Conservation (phyloP, 2,329 filamentous ascomycete genomes). For the Curvularia spicifera region DNA sequence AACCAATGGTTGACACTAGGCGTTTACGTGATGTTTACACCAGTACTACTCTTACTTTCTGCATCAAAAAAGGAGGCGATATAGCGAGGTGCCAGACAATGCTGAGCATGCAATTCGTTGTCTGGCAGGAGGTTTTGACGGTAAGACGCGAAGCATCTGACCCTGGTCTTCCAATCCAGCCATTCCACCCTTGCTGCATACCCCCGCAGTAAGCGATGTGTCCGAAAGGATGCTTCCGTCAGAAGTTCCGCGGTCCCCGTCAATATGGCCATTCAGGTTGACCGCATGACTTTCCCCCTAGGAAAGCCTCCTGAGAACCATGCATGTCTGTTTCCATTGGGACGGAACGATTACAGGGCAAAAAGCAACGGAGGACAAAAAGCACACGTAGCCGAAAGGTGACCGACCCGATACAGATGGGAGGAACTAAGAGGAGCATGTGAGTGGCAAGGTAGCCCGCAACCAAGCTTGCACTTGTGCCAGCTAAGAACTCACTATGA, state of each 20-base stretch:
- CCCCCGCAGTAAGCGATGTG: conserved; percentile 21
- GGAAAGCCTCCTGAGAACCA: not conserved
- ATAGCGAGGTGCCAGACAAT: not conserved
- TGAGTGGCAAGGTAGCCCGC: conserved; percentile 23
- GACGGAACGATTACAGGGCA: not conserved
- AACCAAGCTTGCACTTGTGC: conserved; percentile 27
- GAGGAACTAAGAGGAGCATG: conserved; percentile 15
- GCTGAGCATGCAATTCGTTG: not conserved
- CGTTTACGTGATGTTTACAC: conserved; percentile 7
- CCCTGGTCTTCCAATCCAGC: not conserved
- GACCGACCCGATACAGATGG: conserved; percentile 14
- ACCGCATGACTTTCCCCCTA: not conserved
- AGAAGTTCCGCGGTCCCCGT: conserved; percentile 19
- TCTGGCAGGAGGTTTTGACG: not conserved
- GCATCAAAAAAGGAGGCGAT: not conserved
- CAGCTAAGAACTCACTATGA: conserved; percentile 21
- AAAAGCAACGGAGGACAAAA: not conserved
- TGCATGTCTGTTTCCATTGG: not conserved
- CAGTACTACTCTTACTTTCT: conserved; percentile 3
- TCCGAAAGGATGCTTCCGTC: conserved; percentile 9
- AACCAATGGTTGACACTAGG: conserved; percentile 2
- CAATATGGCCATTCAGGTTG: conserved; percentile 2
- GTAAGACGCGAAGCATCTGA: conserved; percentile 2
- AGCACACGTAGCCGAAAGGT: conserved; percentile 1
- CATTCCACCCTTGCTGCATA: conserved; percentile 15